Base-by-base conservation (phyloP, 192 early-diverging fungal species). In the Chytriomyces confervae region DNA sequence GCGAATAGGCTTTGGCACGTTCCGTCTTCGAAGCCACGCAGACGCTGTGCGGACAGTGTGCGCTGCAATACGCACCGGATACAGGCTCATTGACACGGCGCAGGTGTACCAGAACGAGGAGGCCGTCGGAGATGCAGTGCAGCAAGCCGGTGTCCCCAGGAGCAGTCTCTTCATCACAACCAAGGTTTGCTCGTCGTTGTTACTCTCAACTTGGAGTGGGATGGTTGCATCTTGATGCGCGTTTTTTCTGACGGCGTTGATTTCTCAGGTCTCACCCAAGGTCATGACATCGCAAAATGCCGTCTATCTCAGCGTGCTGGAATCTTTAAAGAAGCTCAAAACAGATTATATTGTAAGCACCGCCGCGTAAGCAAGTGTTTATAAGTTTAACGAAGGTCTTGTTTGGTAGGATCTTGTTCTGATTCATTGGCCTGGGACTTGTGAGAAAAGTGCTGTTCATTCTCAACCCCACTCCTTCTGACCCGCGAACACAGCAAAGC, bases 111-210 rank as follows among this genome's bases (percentile, higher is more conserved):
- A 18, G 72, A 86, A 86, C 61, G 85, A 86, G 75, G 36, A 13
- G 13, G 36, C 63, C 11, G 36, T 63, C 18, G 72, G 72, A 5
- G 72, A 63, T 16, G 72, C 72, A 18, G 45, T 74, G 18, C 43
- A 8, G 27, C 43, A 7, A 0, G 60, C 53, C 13, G 70, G 7
- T 44, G 53, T 84, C 3, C 50, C 47, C 2, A 66, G 83, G n/a
- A 23, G 79, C 20, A 73, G 83, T 2, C 24, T 86, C 20, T 86
- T 86, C 57, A 65, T 86, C n/a, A 84, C 85, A 2, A 82, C 82
- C 24, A 86, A 86, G 46, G 77, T 86, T 9, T 11, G n/a, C 16
- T 36, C 36, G 36, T 36, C 36, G 36, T 36, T 36, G 36, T 36
- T 36, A 36, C 36, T 50, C 27, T 36, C 20, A 50, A 51, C 16